Conservation (phyloP, 2,329 filamentous ascomycete species). For the Pestalotiopsis sp. region DNA sequence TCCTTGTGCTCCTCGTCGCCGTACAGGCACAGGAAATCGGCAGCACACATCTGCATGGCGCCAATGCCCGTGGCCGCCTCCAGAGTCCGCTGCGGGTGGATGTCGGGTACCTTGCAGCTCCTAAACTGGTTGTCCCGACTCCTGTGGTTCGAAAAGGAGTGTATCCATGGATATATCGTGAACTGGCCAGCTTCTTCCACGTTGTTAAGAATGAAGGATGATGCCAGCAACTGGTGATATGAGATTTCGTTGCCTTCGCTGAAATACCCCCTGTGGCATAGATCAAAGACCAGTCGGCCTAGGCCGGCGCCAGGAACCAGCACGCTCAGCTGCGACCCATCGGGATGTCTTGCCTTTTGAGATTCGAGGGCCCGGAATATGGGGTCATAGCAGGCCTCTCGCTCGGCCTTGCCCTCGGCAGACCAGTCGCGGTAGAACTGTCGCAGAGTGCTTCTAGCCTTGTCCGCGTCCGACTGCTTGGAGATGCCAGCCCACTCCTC, state of each 20-base stretch:
- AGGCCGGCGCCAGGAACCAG: conserved; percentile 90
- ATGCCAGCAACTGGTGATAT: conserved; percentile 93
- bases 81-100: conserved; percentile 68
- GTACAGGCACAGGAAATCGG: conserved; percentile 92
- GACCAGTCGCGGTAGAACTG: conserved; percentile 98
- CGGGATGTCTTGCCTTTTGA: conserved; percentile 39
- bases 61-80: conserved; percentile 44
- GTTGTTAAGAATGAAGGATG: conserved; percentile 73
- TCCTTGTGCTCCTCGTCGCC: conserved; percentile 61
- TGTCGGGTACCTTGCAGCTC: conserved; percentile 75
- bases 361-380: conserved; percentile 67
- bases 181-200: conserved; percentile 64
- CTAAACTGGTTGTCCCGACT: conserved; percentile 75
- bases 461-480: conserved; percentile 78
- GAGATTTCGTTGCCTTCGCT: conserved; percentile 95
- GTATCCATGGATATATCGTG: conserved; percentile 81
- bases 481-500: conserved; percentile 71
- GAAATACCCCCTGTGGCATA: conserved; percentile 72
- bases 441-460: conserved; percentile 87
- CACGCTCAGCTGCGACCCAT: conserved; percentile 57
- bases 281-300: conserved; percentile 85
- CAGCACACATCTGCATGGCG: conserved; percentile 88
- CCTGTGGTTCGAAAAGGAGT: conserved; percentile 85
- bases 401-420: conserved; percentile 71
- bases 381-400: conserved; percentile 76